These are phyloP conservation scores for Linum trigynum DNA, from an alignment of 345 rosid species.

Conservation along the genomic window DNA sequence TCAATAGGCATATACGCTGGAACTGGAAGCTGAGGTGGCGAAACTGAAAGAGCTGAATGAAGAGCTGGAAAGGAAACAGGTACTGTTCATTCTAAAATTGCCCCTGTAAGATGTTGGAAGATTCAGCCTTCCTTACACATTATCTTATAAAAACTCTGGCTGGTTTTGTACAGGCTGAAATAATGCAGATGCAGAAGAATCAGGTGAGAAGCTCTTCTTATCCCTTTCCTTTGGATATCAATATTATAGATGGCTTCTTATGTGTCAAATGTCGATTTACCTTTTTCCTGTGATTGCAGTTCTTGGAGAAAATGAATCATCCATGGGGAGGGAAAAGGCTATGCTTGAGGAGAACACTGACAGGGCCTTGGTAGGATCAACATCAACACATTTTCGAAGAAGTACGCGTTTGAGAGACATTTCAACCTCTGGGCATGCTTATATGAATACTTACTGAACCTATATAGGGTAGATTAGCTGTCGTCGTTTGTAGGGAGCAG, in stretches of 20 bases:
- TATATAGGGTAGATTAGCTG: background rate
- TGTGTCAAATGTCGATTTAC: background rate
- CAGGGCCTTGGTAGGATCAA: constrained; percentile 26
- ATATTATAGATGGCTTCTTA: background rate
- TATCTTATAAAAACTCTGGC: constrained; percentile 8
- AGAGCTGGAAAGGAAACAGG: constrained; percentile 25
- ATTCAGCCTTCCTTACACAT: constrained; percentile 1
- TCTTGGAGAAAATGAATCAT: constrained; percentile 32
- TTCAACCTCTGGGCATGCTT: too few relatives aligned
- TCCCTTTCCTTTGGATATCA: background rate
- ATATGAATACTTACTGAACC: too few relatives aligned
- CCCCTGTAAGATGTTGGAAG: background rate
- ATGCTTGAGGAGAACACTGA: constrained; percentile 29
- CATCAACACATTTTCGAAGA: too few relatives aligned
- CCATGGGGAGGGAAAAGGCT: constrained; percentile 26
- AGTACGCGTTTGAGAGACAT: too few relatives aligned
- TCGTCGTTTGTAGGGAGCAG: background rate
- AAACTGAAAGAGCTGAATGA: constrained; percentile 22
- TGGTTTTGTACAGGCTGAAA: constrained; percentile 44
- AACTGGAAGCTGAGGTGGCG: constrained; percentile 25
- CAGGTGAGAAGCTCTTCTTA: constrained; percentile 34
- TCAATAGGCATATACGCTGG: constrained; percentile 22
- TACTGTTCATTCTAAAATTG: background rate
- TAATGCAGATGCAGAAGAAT: constrained; percentile 42
- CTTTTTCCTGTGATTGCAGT: constrained; percentile 8